Percentiles rank a stretch among this genome's conserved stretches.
These are phyloP conservation scores for Phytophthora cactorum DNA, from an alignment of 352 stramenopile genomes.

Conservation along the genomic window DNA sequence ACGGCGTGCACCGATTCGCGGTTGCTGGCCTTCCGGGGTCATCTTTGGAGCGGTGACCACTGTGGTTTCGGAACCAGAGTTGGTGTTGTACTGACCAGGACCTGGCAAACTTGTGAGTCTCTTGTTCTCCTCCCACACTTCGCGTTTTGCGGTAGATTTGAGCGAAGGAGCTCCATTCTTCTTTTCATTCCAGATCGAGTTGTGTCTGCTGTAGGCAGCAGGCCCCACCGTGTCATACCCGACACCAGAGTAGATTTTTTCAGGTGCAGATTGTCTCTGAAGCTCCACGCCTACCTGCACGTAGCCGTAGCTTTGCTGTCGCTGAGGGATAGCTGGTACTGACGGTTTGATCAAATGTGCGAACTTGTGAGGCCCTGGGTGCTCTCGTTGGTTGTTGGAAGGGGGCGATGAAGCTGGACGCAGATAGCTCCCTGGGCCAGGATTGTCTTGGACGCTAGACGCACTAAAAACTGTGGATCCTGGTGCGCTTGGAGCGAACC, in stretches of 20 bases:
- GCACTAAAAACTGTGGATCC: conserved; percentile 71
- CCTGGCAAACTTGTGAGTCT: conserved; percentile 54
- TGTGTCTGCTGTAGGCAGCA: conserved; percentile 65
- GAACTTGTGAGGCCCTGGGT: conserved; percentile 42
- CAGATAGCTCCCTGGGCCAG: conserved; percentile 63
- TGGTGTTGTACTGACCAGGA: conserved; percentile 65
- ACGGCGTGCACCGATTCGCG: conserved; percentile 32
- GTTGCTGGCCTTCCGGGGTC: conserved; percentile 20
- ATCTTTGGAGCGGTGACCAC: conserved; percentile 10
- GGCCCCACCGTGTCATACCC: conserved; percentile 77
- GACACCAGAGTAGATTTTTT: conserved; percentile 68
- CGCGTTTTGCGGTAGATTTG: conserved; percentile 72
- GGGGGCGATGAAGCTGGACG: conserved; percentile 28
- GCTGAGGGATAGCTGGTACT: conserved; percentile 71
- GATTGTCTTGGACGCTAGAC: conserved; percentile 79
- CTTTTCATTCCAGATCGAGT: conserved; percentile 64
- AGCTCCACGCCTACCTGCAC: conserved; percentile 53
- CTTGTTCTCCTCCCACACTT: conserved; percentile 77
- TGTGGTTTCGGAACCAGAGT: conserved; percentile 4
- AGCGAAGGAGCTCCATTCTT: conserved; percentile 74
- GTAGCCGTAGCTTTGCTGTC: conserved; percentile 82
- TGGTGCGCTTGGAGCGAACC: conserved; percentile 74
- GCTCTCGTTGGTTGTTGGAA: conserved; percentile 34
- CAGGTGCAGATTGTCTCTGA: conserved; percentile 47
- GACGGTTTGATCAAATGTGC: conserved; percentile 60